Evolutionary conservation across 257 asterid species (phyloP), one percentile per base, ranked within the genome.

Genomic region (Plantago ovata): DNA sequence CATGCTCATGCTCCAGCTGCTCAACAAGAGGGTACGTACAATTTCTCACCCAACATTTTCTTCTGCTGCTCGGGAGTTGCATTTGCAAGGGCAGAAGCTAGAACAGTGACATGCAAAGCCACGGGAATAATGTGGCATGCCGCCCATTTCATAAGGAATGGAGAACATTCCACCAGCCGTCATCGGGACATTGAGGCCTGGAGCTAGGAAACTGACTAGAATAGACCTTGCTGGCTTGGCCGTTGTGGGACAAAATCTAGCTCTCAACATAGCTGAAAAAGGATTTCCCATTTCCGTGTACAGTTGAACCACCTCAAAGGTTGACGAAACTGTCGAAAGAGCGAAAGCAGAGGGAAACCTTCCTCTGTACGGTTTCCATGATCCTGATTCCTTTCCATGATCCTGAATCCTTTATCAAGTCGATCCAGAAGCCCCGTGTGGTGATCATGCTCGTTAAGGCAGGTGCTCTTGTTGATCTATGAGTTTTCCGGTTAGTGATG

Each of bases 211-310:
- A 54, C 85, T 68, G 64, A 93, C 79, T 57, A 86, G 98, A 81
- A 93, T 93, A 12, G 99, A 97, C 53, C 99, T 93, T 45, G 95
- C 95, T 62, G 99, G 99, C 60, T 91, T 93, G 13, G 99, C 99
- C 63, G 99, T 93, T 50, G 89, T 93, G 96, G 97, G 99, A 13
- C 99, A 93, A 71, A 93, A 93, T 55, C 87, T 92, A 23, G 98
- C 98, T 56, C 96, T n/a, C n/a, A n/a, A n/a, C n/a, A n/a, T n/a
- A n/a, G n/a, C n/a, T n/a, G n/a, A n/a, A n/a, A n/a, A n/a, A n/a
- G n/a, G n/a, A n/a, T n/a, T n/a, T n/a, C n/a, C n/a, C n/a, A n/a
- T n/a, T n/a, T n/a, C n/a, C n/a, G 96, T 93, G 57, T 93, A 93
- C 88, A 93, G 89, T 33, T 79, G 99, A 21, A 89, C 96, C 24